Percentiles rank a stretch among this genome's conserved stretches.
Conservation (phyloP, 768 basidiomycete genomes). For the Asterophora lycoperdoides region DNA sequence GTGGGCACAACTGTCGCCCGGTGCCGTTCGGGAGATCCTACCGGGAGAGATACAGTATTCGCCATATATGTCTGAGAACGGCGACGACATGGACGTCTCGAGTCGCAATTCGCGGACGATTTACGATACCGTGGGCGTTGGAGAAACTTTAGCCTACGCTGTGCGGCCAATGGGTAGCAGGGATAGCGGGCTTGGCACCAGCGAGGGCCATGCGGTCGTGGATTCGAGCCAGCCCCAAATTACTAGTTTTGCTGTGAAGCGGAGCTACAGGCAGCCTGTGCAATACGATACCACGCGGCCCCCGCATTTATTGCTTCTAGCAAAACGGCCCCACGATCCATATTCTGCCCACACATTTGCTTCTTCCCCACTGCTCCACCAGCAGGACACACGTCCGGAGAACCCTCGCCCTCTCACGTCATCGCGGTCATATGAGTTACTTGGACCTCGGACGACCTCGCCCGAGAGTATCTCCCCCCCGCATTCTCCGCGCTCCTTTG, state of each 20-base stretch:
- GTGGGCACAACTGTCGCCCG: constrained; percentile 49
- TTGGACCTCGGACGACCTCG: constrained; percentile 9
- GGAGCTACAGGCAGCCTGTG: constrained; percentile 27
- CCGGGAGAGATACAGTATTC: constrained; percentile 46
- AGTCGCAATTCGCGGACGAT: constrained; percentile 29
- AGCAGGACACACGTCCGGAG: constrained; percentile 9
- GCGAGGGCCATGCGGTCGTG: constrained; percentile 34
- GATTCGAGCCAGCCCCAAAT: constrained; percentile 6
- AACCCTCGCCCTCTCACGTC: background rate
- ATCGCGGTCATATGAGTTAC: constrained; percentile 4
- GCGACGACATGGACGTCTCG: constrained; percentile 1
- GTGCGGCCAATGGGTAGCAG: constrained; percentile 20
- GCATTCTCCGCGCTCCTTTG: constrained; percentile 50
- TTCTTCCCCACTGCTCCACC: constrained; percentile 18
- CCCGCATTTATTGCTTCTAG: constrained; percentile 18
- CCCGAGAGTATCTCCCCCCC: constrained; percentile 33
- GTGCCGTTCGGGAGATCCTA: constrained; percentile 40
- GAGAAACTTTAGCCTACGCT: constrained; percentile 56
- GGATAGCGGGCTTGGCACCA: constrained; percentile 47
- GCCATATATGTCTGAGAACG: constrained; percentile 33
- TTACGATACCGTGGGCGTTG: constrained; percentile 54
- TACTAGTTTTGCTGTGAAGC: constrained; percentile 4
- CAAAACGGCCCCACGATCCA: constrained; percentile 13
- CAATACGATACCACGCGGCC: constrained; percentile 34
- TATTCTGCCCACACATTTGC: constrained; percentile 20